Evolutionary conservation across 2,329 filamentous ascomycete species (phyloP).

Genomic region (Sarocladiaceae sp.): DNA sequence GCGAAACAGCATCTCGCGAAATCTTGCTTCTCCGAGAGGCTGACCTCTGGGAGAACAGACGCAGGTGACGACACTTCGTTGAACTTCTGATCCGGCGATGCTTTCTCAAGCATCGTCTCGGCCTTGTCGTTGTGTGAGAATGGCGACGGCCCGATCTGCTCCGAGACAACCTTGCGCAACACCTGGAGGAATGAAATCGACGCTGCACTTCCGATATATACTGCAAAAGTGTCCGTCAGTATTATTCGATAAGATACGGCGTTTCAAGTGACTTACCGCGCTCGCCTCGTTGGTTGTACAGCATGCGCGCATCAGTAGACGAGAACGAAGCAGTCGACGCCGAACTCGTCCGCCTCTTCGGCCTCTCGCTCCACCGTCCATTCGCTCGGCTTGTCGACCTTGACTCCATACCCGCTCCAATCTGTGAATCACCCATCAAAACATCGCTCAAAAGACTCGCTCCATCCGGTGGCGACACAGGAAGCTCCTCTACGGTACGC

Average conservation of each 20-base stretch:
- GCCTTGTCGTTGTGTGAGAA: conserved; percentile 47
- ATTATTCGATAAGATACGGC: not conserved
- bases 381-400: conserved; percentile 18
- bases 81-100: conserved; percentile 17
- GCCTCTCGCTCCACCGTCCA: conserved; percentile 14
- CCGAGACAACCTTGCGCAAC: conserved; percentile 40
- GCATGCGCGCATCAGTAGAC: conserved; percentile 32
- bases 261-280: conserved; percentile 32
- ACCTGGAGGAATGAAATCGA: conserved; percentile 54
- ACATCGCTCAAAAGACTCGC: not conserved
- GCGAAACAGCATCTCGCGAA: conserved; percentile 16
- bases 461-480: conserved; percentile 5
- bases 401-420: conserved; percentile 25
- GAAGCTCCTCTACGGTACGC: not conserved
- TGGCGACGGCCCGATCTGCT: conserved; percentile 48
- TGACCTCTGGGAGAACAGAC: conserved; percentile 12
- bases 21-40: conserved; percentile 14
- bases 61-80: conserved; percentile 2
- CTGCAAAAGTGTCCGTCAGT: conserved; percentile 21
- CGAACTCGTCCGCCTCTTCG: conserved; percentile 2
- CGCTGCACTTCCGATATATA: conserved; percentile 46
- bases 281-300: conserved; percentile 48
- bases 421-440: conserved; percentile 15
- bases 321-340: conserved; percentile 11
- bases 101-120: conserved; percentile 50